A percentile compares a stretch with the other conserved stretches of the same genome.
Evolutionary conservation across 176 grass and related monocot genomes (phyloP).

Genomic region (Triticum dicoccoides): DNA sequence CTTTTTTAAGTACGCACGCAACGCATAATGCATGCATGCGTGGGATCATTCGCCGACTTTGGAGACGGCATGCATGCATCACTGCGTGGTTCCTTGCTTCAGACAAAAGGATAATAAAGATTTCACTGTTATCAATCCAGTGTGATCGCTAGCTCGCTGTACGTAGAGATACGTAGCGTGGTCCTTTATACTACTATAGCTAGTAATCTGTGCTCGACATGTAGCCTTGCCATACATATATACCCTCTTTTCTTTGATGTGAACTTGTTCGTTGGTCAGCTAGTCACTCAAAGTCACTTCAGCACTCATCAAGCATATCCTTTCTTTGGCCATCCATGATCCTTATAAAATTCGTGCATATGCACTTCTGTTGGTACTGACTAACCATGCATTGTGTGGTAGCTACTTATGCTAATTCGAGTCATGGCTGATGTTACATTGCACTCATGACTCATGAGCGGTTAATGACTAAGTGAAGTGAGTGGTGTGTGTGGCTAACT

Average conservation of each 20-base stretch:
- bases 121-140: not conserved
- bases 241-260: slow-evolving; percentile 1
- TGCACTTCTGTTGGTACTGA: not conserved
- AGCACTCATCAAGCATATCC: not conserved
- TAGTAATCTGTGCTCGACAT: not conserved
- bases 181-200: slow-evolving; percentile 1
- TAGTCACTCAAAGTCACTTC: not conserved
- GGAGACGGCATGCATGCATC: slow-evolving; percentile 26
- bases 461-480: not conserved
- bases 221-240: not conserved
- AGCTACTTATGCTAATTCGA: slow-evolving; percentile 21
- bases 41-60: not conserved
- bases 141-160: not conserved
- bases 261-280: slow-evolving; percentile 25
- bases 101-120: slow-evolving; percentile 41
- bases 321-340: not conserved
- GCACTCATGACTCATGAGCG: not conserved
- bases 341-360: no score
- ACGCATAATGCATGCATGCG: slow-evolving; percentile 22
- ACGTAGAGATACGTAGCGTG: slow-evolving; percentile 2
- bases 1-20: slow-evolving; percentile 38
- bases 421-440: slow-evolving; percentile 33
- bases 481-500: slow-evolving; percentile 3
- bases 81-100: slow-evolving; percentile 35
- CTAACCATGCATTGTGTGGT: not conserved